Conservation (phyloP, 305 asterid genomes). For the Fraxinus paxiana region DNA sequence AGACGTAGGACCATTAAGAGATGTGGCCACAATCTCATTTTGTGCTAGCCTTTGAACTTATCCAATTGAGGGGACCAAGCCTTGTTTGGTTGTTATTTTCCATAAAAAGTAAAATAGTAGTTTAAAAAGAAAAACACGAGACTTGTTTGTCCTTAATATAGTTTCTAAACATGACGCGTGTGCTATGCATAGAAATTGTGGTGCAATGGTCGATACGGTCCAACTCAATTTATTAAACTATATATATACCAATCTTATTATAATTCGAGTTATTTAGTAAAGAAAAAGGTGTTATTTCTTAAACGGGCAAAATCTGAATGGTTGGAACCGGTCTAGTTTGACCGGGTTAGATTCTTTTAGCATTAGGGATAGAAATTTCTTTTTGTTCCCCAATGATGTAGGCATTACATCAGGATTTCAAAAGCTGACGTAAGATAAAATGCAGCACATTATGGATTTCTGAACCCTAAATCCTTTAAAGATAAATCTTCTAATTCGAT, state of each 20-base stretch:
- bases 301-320: background rate
- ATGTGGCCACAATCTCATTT: constrained; percentile 4
- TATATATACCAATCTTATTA: too few species aligned
- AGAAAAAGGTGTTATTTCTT: too few species aligned
- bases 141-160: background rate
- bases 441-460: background rate
- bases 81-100: background rate
- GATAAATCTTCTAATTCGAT: background rate
- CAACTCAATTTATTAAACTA: background rate
- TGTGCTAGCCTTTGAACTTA: background rate
- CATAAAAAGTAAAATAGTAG: background rate
- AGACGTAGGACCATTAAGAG: constrained; percentile 16
- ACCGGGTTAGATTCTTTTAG: too few species aligned
- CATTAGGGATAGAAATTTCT: background rate
- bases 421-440: background rate
- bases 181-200: background rate
- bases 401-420: background rate
- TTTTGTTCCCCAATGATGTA: background rate
- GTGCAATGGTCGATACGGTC: background rate
- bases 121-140: background rate
- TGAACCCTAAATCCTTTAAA: background rate
- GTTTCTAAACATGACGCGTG: background rate
- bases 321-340: background rate
- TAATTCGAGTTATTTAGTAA: too few species aligned
- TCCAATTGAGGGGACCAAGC: constrained; percentile 1